Evolutionary conservation across 2,329 filamentous ascomycete species (phyloP).

Genomic region (Fusarium zealandicum): DNA sequence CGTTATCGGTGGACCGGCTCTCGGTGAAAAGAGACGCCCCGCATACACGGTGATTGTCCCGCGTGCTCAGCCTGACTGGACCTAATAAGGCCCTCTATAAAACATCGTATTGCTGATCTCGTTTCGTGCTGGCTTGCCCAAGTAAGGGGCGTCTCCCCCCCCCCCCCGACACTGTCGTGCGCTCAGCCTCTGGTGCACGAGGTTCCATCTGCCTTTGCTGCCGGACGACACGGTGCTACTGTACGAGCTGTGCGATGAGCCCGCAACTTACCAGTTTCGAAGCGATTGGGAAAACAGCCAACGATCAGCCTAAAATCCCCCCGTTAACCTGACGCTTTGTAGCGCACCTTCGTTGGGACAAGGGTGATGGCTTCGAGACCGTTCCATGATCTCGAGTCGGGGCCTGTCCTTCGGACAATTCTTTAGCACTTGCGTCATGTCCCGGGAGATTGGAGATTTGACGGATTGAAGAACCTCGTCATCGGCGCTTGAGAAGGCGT

Average conservation of each 20-base stretch:
- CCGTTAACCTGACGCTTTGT: slow-evolving; percentile 18
- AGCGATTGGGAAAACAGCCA: slow-evolving; percentile 13
- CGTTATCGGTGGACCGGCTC: too few relatives aligned
- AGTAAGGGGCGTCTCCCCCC: slow-evolving; percentile 4
- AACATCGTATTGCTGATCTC: slow-evolving; percentile 39
- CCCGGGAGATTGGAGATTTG: slow-evolving; percentile 3
- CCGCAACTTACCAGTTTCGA: slow-evolving; percentile 9
- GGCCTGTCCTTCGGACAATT: slow-evolving; percentile 10
- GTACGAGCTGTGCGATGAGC: not conserved
- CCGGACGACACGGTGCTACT: slow-evolving; percentile 7
- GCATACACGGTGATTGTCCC: too few relatives aligned
- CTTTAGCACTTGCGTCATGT: slow-evolving; percentile 16
- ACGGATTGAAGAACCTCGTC: slow-evolving; percentile 8
- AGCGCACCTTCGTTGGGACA: slow-evolving; percentile 19
- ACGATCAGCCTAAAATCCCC: slow-evolving; percentile 20
- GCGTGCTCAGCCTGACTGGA: slow-evolving; percentile 11
- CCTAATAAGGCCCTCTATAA: slow-evolving; percentile 14
- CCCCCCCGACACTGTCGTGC: slow-evolving; percentile 6
- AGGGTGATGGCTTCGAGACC: slow-evolving; percentile 19
- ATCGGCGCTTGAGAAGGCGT: slow-evolving; percentile 10
- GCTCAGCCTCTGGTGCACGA: slow-evolving; percentile 9
- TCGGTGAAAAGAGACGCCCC: too few relatives aligned
- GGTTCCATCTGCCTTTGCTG: slow-evolving; percentile 17
- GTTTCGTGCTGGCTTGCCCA: slow-evolving; percentile 32
- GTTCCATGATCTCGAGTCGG: slow-evolving; percentile 10